Base-by-base conservation (phyloP, 331 rosid genomes). In the Malus hybrid region DNA sequence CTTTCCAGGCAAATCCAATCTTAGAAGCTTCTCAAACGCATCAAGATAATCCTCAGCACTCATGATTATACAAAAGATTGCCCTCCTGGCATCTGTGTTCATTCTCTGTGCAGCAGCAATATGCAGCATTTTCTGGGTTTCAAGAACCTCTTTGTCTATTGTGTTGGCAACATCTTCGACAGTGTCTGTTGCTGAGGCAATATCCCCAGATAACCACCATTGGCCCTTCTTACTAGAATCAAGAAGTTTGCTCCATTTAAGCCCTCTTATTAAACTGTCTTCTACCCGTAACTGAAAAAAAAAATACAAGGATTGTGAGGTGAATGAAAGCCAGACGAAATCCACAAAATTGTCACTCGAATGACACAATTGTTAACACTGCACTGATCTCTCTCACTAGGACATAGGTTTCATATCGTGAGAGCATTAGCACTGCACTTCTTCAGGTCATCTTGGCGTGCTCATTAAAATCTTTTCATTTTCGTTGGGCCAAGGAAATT, bases 21-120 rank as follows among this genome's bases (percentile, higher is more conserved):
- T 84, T n/a, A 91, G 74, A 78, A 94, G 96, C 91, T 91, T 94
- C 85, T 90, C 97, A 80, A 91, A 91, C 66, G 98, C 93, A 85
- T 94, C 98, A 77, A 90, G 63, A 71, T 90, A 91, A 75, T 94
- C 97, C 80, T 94, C 96, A 33, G 97, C 97, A 32, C 92, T 88
- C 98, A 94, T 94, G 70, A 94, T 84, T 65, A 94, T 86, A 79
- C 98, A 94, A 81, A 94, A 94, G 67, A 94, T 94, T 72, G 97
- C 96, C 82, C 85, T 87, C 76, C 98, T 86, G 31, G 88, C 82
- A 80, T 94, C 97, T 48, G 98, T 94, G 81, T 94, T 94, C 98
- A 94, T 94, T 84, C 88, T 88, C 82, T 91, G 98, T 62, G 86
- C 85, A 71, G 98, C 88, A 71, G 98, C 97, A 20, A 91, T 96